These are phyloP conservation scores for Voacanga thouarsii DNA, from an alignment of 257 asterid genomes.

Conservation along the genomic window DNA sequence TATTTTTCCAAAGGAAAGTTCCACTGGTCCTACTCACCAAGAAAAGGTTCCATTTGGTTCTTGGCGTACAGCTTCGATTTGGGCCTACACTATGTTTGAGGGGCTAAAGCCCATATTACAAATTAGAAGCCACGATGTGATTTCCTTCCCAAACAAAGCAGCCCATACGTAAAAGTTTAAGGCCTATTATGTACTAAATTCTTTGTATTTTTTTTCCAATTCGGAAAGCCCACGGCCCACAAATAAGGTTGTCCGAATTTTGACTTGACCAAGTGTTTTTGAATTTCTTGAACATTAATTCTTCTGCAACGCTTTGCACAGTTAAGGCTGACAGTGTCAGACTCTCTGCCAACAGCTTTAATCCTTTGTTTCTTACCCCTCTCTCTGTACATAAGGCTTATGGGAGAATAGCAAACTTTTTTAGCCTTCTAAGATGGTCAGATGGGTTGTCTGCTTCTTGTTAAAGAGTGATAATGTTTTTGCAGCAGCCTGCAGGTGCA, in stretches of 20 bases:
- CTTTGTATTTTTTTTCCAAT: too few relatives aligned
- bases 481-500: constrained; percentile 15
- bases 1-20: too few relatives aligned
- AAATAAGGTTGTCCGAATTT: neutral
- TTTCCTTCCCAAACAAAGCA: too few relatives aligned
- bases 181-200: neutral
- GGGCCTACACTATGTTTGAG: neutral
- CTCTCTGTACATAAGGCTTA: constrained; percentile 9
- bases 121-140: neutral
- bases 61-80: neutral
- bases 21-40: too few relatives aligned
- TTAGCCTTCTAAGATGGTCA: constrained; percentile 23
- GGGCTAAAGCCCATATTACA: neutral
- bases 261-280: constrained; percentile 23
- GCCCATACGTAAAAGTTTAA: neutral
- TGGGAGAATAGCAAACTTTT: neutral
- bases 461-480: constrained; percentile 31
- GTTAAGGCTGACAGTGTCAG: constrained; percentile 22
- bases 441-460: constrained; percentile 43
- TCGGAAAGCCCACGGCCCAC: neutral
- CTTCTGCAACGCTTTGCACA: constrained; percentile 11
- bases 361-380: constrained; percentile 2
- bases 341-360: constrained; percentile 34
- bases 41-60: too few relatives aligned
- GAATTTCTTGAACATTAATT: constrained; percentile 12